Base-by-base conservation (phyloP, 352 stramenopile species). In the Phytophthora sansomeana region DNA sequence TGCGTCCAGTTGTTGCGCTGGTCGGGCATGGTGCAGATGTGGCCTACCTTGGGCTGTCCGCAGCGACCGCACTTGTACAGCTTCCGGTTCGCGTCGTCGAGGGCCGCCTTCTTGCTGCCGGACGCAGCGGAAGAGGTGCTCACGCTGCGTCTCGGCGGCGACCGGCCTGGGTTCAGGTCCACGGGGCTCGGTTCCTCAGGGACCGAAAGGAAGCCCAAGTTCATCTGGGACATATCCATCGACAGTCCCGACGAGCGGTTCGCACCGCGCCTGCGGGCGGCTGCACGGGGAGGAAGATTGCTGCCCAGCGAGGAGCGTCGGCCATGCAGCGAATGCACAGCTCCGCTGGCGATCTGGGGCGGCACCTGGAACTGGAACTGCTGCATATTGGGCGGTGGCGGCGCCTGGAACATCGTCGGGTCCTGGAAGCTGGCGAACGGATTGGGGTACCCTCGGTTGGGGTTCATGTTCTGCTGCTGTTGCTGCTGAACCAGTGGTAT, bases 21-120 rank as follows among this genome's bases (percentile, higher is more conserved):
- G 49, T 95, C 87, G 14, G 87, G 87, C 81, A 95, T 92, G 8
- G 87, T 93, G 64, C 87, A 96, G 42, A 94, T 84, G 58, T 96
- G 87, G 35, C 86, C 86, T 26, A 96, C 87, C 71, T 96, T 96
- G 36, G 86, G 84, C 54, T 96, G 85, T 0, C 87, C 87, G 43
- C 87, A 96, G 35, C 87, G 85, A 5, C 87, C 87, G 53, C 87
- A 96, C 70, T 96, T 96, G 84, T 96, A 96, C 72, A 87, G 67
- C 65, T 93, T 93, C 35, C 84, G 82, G 62, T 85, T 89, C 47
- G 66, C 58, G 14, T 89, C 81, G 32, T 83, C 73, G 1, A 44
- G 19, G 13, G 17, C n/a, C 5, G 39, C 42, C 47, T 82, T 79
- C 60, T 81, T 85, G 38, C 28, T 69, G 33, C 39, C 50, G 30